Evolutionary conservation across 78 protist genomes (phyloP), one percentile per base, ranked within the genome.

Genomic region (Dictyostelium citrinum): DNA sequence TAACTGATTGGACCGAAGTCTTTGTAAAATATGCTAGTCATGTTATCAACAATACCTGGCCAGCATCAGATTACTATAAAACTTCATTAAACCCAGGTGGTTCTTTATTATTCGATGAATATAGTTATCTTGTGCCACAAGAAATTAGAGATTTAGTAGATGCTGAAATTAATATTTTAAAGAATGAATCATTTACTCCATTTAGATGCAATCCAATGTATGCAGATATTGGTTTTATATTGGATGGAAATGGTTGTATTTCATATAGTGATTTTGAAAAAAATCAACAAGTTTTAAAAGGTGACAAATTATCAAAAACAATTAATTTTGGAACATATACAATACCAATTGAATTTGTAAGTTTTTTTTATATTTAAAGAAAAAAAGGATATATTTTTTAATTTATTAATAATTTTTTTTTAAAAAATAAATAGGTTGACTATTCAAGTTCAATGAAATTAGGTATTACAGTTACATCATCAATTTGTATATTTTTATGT

Each of bases 271-370:
- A 24, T 6, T 33, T 80, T 31, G 17, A 12, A 31, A 11, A 10
- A 33, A 70, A 70, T 70, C 9, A 4, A 27, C 22, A 16, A 31
- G 17, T 70, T 31, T 70, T 33, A 70, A 70, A 70, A 64, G 72
- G 72, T 64, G 35, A 64, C 11, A 29, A 64, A 11, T 24, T 24
- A 11, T 64, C 72, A 64, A 64, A 64, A 64, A 29, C 33, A 9
- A 24, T 64, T 24, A 35, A 33, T 70, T 16, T 49, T 64, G 81
- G 60, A 14, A n/a, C 61, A 0, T 84, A 84, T 75, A 29, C 77
- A 35, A 74, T 84, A 37, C 91, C 91, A 84, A 43, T 74, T 16
- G 79, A 46, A 8, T 55, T 71, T 31, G 91, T 84, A 74, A 64
- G 82, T 39, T 0, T 39, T 39, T n/a, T n/a, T n/a, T n/a, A n/a